Base-by-base conservation (phyloP, 208 protist genomes). In the Wallacemonas rigidus region DNA sequence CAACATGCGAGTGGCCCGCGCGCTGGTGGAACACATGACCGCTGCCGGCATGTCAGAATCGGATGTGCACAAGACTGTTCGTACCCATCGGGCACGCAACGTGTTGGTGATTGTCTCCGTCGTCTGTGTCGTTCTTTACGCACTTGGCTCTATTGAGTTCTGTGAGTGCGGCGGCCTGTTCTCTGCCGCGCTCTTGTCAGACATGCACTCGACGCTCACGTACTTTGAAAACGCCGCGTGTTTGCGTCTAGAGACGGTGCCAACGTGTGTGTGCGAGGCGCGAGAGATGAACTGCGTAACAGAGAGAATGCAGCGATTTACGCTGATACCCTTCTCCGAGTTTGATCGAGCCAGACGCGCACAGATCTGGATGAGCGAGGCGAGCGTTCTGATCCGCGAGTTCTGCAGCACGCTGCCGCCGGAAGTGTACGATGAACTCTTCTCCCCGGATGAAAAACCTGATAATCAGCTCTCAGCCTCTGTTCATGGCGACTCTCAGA, bases 71-170 rank as follows among this genome's bases (percentile, higher is more conserved):
- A 48, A 17, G 9, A 14, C n/a, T 6, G 62, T 53, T 7, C 62
- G 53, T n/a, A 45, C 44, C 44, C 36, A 63, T n/a, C 57, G 36
- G n/a, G 74, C 78, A 9, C 68, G 70, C 43, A 74, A 79, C 45
- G 54, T 68, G 17, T 56, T 83, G 35, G 40, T 83, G n/a, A 36
- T 54, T 12, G 78, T 79, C 2, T 75, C 74, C 44, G 7, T 83
- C 5, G 65, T 56, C 2, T 4, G 44, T 26, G 44, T 71, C 12
- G 5, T 71, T 1, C 15, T 74, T 15, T 69, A 72, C 67, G 3
- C 55, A 9, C 12, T 60, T 0, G 14, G 54, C 2, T 70, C 67
- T 12, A 61, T 70, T 12, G 45, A 56, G 1, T 39, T 75, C 12
- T 75, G 57, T n/a, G 39, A 17, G 15, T 40, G 36, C 62, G 15